Percentiles rank a stretch among this genome's conserved stretches.
phyloP scores from a whole-genome alignment of 495 filamentous ascomycete genomes.

The Pseudoneurospora amorphoporcata region DNA sequence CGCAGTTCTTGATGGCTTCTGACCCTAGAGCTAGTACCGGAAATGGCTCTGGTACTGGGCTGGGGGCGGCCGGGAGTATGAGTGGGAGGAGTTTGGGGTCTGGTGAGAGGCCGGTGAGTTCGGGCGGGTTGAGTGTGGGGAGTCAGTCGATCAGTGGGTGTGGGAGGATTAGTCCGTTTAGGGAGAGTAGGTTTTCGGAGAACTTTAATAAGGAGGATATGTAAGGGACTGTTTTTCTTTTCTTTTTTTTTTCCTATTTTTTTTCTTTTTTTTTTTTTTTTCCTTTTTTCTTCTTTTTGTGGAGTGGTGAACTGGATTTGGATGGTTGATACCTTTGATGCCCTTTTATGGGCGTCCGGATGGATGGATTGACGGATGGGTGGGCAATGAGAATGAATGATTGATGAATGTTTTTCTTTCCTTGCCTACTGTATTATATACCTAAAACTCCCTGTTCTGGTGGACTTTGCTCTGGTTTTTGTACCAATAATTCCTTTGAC shows the following conservation, averaged over 20 bases:
- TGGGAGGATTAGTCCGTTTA: conserved; percentile 29
- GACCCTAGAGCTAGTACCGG: background rate
- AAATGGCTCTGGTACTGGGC: background rate
- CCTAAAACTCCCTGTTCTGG: background rate
- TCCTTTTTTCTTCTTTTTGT: background rate
- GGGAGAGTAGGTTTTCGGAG: conserved; percentile 33
- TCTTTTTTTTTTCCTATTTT: background rate
- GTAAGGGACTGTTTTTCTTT: background rate
- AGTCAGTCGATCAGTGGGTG: background rate
- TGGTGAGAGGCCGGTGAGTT: conserved; percentile 1
- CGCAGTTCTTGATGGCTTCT: background rate
- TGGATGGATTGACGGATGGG: background rate
- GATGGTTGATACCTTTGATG: background rate
- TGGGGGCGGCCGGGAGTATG: conserved; percentile 5
- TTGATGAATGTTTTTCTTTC: background rate
- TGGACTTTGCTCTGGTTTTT: background rate
- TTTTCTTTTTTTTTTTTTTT: background rate
- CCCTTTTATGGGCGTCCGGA: background rate
- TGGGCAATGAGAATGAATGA: background rate
- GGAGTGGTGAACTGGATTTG: background rate
- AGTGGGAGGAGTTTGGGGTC: background rate
- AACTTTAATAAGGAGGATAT: conserved; percentile 10
- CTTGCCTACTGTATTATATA: background rate
- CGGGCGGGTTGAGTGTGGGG: conserved; percentile 1
- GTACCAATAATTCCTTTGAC: background rate